Percentiles rank a stretch among this genome's conserved stretches.
These are phyloP conservation scores for Discostella pseudostelligera DNA, from an alignment of 108 stramenopile species.

Conservation along the genomic window DNA sequence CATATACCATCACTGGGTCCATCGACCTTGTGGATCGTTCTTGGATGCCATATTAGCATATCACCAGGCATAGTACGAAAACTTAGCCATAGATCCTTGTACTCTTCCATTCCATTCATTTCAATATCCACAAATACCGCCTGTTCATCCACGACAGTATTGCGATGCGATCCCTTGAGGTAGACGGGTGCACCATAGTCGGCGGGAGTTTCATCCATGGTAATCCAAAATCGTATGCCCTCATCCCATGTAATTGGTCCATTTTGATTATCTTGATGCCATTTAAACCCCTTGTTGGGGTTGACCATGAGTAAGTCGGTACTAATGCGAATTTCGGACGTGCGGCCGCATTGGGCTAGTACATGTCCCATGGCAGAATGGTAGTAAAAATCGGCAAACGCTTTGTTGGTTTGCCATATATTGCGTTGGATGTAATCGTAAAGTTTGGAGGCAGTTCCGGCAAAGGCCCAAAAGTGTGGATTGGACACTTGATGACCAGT, in stretches of 20 bases:
- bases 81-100: slow-evolving; percentile 59
- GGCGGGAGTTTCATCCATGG: slow-evolving; percentile 90
- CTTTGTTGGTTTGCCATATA: slow-evolving; percentile 90
- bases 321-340: slow-evolving; percentile 81
- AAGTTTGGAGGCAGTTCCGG: slow-evolving; percentile 87
- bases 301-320: slow-evolving; percentile 94
- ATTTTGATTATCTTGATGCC: slow-evolving; percentile 95
- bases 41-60: slow-evolving; percentile 93
- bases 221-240: slow-evolving; percentile 90
- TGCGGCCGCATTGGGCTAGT: slow-evolving; percentile 78
- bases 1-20: slow-evolving; percentile 87
- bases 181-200: slow-evolving; percentile 92
- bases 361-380: slow-evolving; percentile 88
- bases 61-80: slow-evolving; percentile 90
- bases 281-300: slow-evolving; percentile 95
- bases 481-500: slow-evolving; percentile 76
- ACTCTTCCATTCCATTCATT: slow-evolving; percentile 74
- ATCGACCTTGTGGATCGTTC: slow-evolving; percentile 92
- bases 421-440: slow-evolving; percentile 95
- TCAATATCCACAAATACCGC: slow-evolving; percentile 91
- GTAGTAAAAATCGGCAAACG: slow-evolving; percentile 89
- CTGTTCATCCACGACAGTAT: slow-evolving; percentile 67
- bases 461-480: slow-evolving; percentile 92
- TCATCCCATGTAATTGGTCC: slow-evolving; percentile 88
- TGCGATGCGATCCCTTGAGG: slow-evolving; percentile 85